These are phyloP conservation scores for Plasmodium gaboni DNA, from an alignment of 169 alveolate species.

Conservation along the genomic window DNA sequence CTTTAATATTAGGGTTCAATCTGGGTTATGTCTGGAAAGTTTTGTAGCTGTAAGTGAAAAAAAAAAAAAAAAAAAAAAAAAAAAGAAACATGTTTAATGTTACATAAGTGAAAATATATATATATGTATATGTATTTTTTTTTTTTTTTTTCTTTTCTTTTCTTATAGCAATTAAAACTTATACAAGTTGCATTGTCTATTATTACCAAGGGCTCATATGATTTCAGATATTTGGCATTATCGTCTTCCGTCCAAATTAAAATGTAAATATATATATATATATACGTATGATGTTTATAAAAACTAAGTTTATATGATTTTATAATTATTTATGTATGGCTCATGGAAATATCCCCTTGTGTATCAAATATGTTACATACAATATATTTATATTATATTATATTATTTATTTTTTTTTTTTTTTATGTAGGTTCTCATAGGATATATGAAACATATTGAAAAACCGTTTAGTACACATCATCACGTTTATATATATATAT, in stretches of 20 bases:
- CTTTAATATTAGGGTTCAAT: slow-evolving; percentile 24
- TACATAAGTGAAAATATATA: not conserved
- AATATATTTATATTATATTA: too few relatives aligned
- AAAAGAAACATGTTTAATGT: too few relatives aligned
- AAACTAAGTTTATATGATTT: too few relatives aligned
- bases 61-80: not conserved
- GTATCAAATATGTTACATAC: too few relatives aligned
- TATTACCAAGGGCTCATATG: slow-evolving; percentile 72
- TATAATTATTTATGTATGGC: too few relatives aligned
- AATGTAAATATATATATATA: slow-evolving; percentile 32
- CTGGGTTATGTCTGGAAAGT: slow-evolving; percentile 24
- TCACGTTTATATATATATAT: too few relatives aligned
- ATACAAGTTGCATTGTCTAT: slow-evolving; percentile 77
- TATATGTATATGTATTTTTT: not conserved
- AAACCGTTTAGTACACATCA: not conserved
- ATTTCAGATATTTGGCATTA: slow-evolving; percentile 53
- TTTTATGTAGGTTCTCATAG: slow-evolving; percentile 43
- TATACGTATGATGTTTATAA: too few relatives aligned
- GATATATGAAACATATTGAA: not conserved
- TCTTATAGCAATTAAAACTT: slow-evolving; percentile 79
- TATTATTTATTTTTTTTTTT: not conserved
- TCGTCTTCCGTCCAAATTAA: slow-evolving; percentile 66
- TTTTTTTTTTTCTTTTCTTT: not conserved
- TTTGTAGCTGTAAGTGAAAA: slow-evolving; percentile 47
- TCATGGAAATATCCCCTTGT: too few relatives aligned